Evolutionary conservation across 129 eudicot genomes (phyloP).

Genomic region (Pittosporum tobira): DNA sequence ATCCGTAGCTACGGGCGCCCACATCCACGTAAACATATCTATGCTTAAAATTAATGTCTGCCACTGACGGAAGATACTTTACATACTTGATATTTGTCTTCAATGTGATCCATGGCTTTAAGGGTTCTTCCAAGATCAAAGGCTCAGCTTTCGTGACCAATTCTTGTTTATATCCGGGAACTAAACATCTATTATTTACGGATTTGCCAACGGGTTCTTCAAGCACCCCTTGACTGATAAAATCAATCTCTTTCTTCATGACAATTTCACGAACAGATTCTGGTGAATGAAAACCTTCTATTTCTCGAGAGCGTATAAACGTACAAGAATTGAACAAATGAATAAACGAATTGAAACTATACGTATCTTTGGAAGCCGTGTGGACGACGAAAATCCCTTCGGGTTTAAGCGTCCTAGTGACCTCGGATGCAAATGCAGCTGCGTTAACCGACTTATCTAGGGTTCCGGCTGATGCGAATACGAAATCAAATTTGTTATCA

Average conservation of each 20-base stretch:
- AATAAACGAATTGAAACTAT: slow-evolving; percentile 72
- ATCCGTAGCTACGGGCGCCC: slow-evolving; percentile 86
- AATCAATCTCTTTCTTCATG: slow-evolving; percentile 33
- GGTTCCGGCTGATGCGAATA: slow-evolving; percentile 57
- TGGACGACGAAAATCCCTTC: slow-evolving; percentile 5
- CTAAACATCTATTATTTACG: slow-evolving; percentile 31
- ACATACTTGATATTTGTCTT: slow-evolving; percentile 62
- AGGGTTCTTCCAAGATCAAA: slow-evolving; percentile 62
- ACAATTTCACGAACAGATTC: slow-evolving; percentile 53
- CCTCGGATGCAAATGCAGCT: slow-evolving; percentile 50
- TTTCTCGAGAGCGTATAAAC: slow-evolving; percentile 42
- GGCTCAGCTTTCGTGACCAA: slow-evolving; percentile 64
- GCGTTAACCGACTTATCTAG: slow-evolving; percentile 40
- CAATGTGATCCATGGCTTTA: slow-evolving; percentile 83
- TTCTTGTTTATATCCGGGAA: slow-evolving; percentile 56
- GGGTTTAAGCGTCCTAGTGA: slow-evolving; percentile 62
- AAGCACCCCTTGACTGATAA: slow-evolving; percentile 4
- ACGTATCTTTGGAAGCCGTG: slow-evolving; percentile 50
- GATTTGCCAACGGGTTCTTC: slow-evolving; percentile 9
- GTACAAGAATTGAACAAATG: slow-evolving; percentile 57
- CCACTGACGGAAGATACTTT: slow-evolving; percentile 67
- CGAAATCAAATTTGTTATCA: slow-evolving; percentile 44
- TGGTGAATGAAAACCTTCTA: slow-evolving; percentile 30
- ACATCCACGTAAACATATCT: slow-evolving; percentile 73
- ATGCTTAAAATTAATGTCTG: slow-evolving; percentile 63